Base-by-base conservation (phyloP, 345 rosid genomes). In the Aquilaria malaccensis region DNA sequence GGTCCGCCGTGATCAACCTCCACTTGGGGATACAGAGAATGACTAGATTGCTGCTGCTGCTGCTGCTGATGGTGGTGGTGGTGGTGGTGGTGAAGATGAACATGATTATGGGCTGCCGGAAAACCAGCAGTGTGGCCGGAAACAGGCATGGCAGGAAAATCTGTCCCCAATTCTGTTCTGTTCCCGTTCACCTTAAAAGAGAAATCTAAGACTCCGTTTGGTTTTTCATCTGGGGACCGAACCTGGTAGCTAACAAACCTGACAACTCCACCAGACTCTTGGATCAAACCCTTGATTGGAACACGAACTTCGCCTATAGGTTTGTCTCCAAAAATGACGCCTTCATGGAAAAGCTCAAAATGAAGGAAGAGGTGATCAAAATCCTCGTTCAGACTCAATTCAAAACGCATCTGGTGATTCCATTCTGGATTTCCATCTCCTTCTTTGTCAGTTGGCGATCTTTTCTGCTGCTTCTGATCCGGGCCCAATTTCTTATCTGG, bases 341-440 rank as follows among this genome's bases (percentile, higher is more conserved):
- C 86, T 66, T 77, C 78, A 60, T 79, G 82, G 62, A 60, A 60
- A 60, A 84, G 59, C 54, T 79, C 76, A 58, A 77, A 70, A 12
- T 70, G 74, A 32, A 81, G n/a, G 50, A 77, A 74, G 43, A 77
- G 30, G 13, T 72, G 61, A 45, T 59, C 78, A 52, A 55, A 60
- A 52, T 68, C 77, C 6, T 51, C 50, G 54, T 45, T 51, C 15
- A 58, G 9, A 41, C 60, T 47, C 30, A 84, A 57, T 56, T 77
- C 81, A 45, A 84, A 74, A 11, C 55, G 67, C 73, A 76, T 41
- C 67, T 60, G 77, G 12, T 76, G 81, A 52, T 79, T 72, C 89
- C 89, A 81, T 64, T 81, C 89, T 0, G 89, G 89, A 66, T 77
- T 59, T 30, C 77, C 84, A 58, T 72, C 80, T 3, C 76, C 79